Evolutionary conservation across 1,284 basidiomycete genomes (phyloP), one percentile per base, ranked within the genome.

Genomic region (Cutaneotrichosporon dermatis): DNA sequence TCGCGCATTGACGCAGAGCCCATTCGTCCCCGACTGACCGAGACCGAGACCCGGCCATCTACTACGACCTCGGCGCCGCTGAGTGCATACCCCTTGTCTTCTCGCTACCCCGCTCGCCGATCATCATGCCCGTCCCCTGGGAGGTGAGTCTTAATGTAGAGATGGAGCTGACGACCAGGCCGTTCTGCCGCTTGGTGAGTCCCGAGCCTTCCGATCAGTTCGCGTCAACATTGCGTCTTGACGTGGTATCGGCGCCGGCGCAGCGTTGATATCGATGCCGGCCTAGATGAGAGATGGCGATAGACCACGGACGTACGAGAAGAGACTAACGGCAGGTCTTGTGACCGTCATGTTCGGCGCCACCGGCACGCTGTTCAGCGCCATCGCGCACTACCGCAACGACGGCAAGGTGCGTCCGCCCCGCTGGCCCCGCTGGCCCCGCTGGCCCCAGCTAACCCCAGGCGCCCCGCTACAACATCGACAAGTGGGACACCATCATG

Each of bases 401-500:
- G 87, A 88, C 75, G 89, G 91, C 73, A 95, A 95, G 86, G 92
- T 92, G 68, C 25, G 25, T 25, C 25, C 25, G 25, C 25, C 25
- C 25, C 25, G 25, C 25, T 25, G 25, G 25, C 25, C 25, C 25
- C 25, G 25, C 25, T 25, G 25, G 25, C 25, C 25, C 25, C 25
- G 25, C 25, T 25, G 25, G 25, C 25, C 25, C 25, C 10, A 36
- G 33, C 49, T 57, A 39, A 60, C 59, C 36, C 16, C 43, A 96
- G 93, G 87, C 89, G 55, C 83, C 88, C 44, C 84, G 93, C 58
- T 92, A 94, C 75, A 83, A 85, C 59, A 74, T 93, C 43, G 93
- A 96, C 71, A 79, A 83, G 37, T 96, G 92, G 92, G 92, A 97
- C 65, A 83, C 89, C 57, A 91, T 91, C 88, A 91, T 97, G 91